Base-by-base conservation (phyloP, 768 basidiomycete species). In the Favolaschia claudopus region DNA sequence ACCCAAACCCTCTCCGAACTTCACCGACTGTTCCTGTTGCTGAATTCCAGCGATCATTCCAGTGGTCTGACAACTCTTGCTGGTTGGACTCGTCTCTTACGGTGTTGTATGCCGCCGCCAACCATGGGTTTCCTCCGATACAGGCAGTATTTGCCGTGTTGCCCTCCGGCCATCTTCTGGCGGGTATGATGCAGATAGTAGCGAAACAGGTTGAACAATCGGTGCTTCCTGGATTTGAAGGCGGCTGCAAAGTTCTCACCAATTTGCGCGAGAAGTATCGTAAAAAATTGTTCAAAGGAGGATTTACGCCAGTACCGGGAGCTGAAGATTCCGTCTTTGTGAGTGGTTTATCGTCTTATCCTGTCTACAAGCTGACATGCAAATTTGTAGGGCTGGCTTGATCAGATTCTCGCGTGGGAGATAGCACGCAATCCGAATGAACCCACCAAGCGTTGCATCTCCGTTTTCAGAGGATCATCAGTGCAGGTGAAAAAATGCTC, bases 11-110 rank as follows among this genome's bases (percentile, higher is more conserved):
- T n/a, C n/a, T n/a, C n/a, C n/a, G n/a, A n/a, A n/a, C n/a, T n/a
- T 25, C 24, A 39, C 29, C 43, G 17, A 29, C 33, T 22, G 29
- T 29, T 3, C 29, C 28, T 9, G 17, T 19, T 29, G 7, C 52
- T 20, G 44, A 48, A 28, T 59, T 38, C 43, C 52, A 60, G 37
- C 52, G 45, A 25, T 61, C 46, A 3, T 61, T 38, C 36, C 48
- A 27, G 24, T 61, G 59, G 59, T 5, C 12, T 14, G 28, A 33
- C 27, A 61, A 61, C 33, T 61, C 59, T 24, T 61, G 53, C 32
- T 55, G 53, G 53, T 36, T 61, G 38, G 59, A 61, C 40, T 49
- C 59, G 1, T 49, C 47, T 0, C 36, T 61, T n/a, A 61, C 59
- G 1, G 40, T 49, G 1, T 22, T 61, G 7, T 55, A 17, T 19